phyloP scores from a whole-genome alignment of 2,329 filamentous ascomycete species.

The Ceratocystis cubensis region DNA sequence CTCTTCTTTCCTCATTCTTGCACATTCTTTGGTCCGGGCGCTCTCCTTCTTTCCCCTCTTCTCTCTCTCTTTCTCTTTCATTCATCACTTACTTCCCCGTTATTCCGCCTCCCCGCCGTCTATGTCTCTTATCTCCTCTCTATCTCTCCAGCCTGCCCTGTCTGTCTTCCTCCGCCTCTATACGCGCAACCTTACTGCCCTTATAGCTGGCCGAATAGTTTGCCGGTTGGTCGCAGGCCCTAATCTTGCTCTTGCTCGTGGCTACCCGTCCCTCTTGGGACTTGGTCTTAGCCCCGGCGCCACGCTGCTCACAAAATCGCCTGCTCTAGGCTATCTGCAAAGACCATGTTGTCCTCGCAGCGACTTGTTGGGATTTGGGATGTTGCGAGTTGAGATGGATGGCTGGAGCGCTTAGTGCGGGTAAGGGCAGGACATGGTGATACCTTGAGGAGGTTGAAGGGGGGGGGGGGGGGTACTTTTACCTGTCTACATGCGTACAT shows the following conservation, averaged over 20 bases:
- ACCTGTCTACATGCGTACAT: neutral
- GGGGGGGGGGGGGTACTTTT: neutral
- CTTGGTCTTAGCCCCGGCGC: neutral
- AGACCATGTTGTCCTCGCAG: neutral
- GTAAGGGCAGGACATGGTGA: neutral
- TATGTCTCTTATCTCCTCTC: neutral
- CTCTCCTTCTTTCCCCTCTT: neutral
- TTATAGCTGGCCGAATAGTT: neutral
- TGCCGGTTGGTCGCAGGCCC: neutral
- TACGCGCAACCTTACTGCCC: neutral
- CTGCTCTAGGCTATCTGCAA: neutral
- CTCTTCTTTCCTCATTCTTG: neutral
- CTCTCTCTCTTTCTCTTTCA: no score
- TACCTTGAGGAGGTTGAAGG: neutral
- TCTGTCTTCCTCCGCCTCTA: neutral
- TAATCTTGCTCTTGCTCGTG: neutral
- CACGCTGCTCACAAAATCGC: neutral
- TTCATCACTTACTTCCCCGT: neutral
- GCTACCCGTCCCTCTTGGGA: neutral
- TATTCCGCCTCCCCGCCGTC: neutral
- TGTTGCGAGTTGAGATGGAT: neutral
- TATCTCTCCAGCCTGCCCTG: neutral
- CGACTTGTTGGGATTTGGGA: neutral
- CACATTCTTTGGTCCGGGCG: neutral
- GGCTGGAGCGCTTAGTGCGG: constrained; percentile 3